Base-by-base conservation (phyloP, 2,329 filamentous ascomycete genomes). In the Claviceps capensis region DNA sequence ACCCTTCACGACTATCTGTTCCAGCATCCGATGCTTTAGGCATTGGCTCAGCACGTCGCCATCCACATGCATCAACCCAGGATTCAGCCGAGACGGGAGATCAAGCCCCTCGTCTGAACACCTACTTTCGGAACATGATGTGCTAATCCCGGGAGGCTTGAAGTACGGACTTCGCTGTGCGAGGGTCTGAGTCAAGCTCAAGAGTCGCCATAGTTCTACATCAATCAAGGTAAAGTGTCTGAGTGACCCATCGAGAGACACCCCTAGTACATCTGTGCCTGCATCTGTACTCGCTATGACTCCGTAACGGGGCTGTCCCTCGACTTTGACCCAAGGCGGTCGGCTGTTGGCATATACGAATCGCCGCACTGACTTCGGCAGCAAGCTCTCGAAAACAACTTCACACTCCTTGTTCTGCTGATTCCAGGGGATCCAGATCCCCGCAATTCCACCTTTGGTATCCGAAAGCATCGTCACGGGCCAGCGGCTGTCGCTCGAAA, bases 101-200 rank as follows among this genome's bases (percentile, higher is more conserved):
- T 53, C 45, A 47, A 48, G 44, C 8, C 52, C 49, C 3, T 55
- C 61, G 14, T 62, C 60, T 22, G 63, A 49, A 19, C 61, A 57
- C 42, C 53, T 43, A n/a, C 56, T 60, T 38, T 44, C 51, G 6
- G 45, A 41, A 37, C 48, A 47, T 9, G 51, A 52, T 17, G 36
- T 13, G 36, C 23, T 26, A 6, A 9, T 38, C 4, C 34, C 23
- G 30, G 47, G 5, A 11, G 78, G 75, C 53, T 73, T 80, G 13
- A 81, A 65, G 3, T 62, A 57, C 6, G 64, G 60, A 26, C 73
- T 76, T 26, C 67, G 64, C 47, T 74, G 64, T 30, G 79, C 81
- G 47, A 94, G 63, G 53, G 85, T 83, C 61, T 94, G 83, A 1
- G 96, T 63, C 56, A 91, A 81, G 53, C 77, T 76, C 5, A 97